These are phyloP conservation scores for Pseudofabraea citricarpa DNA, from an alignment of 2,329 filamentous ascomycete species.

Conservation along the genomic window DNA sequence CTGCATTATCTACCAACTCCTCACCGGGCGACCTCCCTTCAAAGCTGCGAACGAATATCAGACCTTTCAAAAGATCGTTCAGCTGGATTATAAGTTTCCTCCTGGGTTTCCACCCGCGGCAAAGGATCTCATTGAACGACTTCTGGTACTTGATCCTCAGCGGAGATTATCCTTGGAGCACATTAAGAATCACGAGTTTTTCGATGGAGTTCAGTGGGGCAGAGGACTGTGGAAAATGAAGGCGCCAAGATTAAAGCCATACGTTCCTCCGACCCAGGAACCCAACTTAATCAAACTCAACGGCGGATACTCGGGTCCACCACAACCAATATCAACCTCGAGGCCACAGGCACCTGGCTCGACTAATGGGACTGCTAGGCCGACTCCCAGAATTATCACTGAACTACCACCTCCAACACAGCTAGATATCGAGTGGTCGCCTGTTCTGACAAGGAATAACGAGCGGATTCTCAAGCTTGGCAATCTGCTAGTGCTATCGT, in stretches of 20 bases:
- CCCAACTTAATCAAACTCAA: slow-evolving; percentile 71
- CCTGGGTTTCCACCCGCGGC: slow-evolving; percentile 81
- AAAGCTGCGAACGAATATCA: slow-evolving; percentile 94
- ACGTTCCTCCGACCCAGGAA: slow-evolving; percentile 71
- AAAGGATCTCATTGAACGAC: slow-evolving; percentile 82
- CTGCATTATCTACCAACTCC: slow-evolving; percentile 93
- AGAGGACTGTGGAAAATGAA: slow-evolving; percentile 84
- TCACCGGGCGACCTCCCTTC: slow-evolving; percentile 95
- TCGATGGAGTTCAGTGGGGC: slow-evolving; percentile 81
- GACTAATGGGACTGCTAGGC: slow-evolving; percentile 40
- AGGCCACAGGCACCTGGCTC: slow-evolving; percentile 27
- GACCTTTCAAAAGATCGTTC: slow-evolving; percentile 97
- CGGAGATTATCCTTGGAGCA: slow-evolving; percentile 87
- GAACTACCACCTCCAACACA: slow-evolving; percentile 95
- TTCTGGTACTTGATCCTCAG: slow-evolving; percentile 83
- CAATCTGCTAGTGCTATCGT: slow-evolving; percentile 79
- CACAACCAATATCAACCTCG: slow-evolving; percentile 21
- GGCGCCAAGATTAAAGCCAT: slow-evolving; percentile 80
- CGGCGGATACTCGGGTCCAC: slow-evolving; percentile 29
- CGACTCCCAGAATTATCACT: slow-evolving; percentile 79
- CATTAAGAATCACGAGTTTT: slow-evolving; percentile 95
- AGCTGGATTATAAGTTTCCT: slow-evolving; percentile 90
- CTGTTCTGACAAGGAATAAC: slow-evolving; percentile 83
- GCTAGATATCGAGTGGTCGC: slow-evolving; percentile 97
- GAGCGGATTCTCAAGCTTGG: slow-evolving; percentile 93